Conservation (phyloP, 2,329 filamentous ascomycete genomes). For the Scedosporium minutisporum region DNA sequence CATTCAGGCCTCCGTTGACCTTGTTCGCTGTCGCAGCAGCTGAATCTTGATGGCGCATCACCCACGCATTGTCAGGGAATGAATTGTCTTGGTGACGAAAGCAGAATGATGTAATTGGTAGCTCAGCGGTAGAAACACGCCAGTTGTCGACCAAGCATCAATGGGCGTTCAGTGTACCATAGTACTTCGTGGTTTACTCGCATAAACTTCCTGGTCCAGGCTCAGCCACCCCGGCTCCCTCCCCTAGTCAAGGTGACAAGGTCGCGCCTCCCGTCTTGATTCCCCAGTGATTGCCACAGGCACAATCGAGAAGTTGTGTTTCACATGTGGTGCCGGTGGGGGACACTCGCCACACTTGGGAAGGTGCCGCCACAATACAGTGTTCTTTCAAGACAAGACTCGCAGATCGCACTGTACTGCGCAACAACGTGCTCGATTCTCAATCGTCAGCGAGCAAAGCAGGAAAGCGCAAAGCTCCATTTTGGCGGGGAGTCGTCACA, state of each 20-base stretch:
- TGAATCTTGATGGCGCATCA: not conserved
- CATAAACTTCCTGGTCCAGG: not conserved
- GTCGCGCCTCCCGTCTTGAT: not conserved
- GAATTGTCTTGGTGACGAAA: not conserved
- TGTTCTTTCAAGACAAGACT: not conserved
- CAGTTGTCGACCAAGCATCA: too few relatives aligned
- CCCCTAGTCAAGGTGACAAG: not conserved
- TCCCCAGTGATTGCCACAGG: not conserved
- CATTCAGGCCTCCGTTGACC: too few relatives aligned
- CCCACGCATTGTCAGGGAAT: not conserved
- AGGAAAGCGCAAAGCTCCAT: not conserved
- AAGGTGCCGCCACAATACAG: not conserved
- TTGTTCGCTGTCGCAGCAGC: too few relatives aligned
- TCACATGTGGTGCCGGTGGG: too few relatives aligned
- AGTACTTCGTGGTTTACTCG: not conserved
- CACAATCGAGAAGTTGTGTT: not conserved
- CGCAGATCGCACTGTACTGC: not conserved
- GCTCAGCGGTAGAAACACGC: not conserved
- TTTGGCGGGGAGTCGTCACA: not conserved
- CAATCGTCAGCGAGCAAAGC: not conserved
- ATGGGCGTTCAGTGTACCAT: too few relatives aligned
- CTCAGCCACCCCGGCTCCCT: not conserved
- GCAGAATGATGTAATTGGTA: conserved; percentile 1
- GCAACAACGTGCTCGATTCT: not conserved
- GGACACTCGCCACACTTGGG: not conserved